A percentile compares a stretch with the other conserved stretches of the same genome.
These are phyloP conservation scores for Podospora pseudoanserina DNA, from an alignment of 495 filamentous ascomycete genomes.

Conservation along the genomic window DNA sequence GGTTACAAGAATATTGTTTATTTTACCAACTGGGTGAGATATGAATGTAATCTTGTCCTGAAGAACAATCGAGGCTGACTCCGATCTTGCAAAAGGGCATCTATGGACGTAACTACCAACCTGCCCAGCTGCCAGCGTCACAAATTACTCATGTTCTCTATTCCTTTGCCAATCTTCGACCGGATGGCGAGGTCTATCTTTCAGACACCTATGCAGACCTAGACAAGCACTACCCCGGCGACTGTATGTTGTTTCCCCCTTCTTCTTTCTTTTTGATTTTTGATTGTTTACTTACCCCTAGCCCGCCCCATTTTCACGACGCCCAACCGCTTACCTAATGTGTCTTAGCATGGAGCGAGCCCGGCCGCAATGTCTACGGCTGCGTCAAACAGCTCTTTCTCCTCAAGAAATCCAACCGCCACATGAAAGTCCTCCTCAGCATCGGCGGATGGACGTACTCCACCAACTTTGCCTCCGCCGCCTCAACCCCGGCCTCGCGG, in stretches of 20 bases:
- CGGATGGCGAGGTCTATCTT: constrained; percentile 74
- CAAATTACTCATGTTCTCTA: constrained; percentile 87
- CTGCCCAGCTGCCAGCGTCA: constrained; percentile 71
- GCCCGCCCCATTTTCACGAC: not conserved
- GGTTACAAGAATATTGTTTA: constrained; percentile 45
- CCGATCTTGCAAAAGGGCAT: constrained; percentile 57
- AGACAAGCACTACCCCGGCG: constrained; percentile 67
- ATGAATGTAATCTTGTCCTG: not conserved
- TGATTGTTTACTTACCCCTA: not conserved
- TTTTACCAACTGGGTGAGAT: constrained; percentile 46
- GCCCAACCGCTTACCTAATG: not conserved
- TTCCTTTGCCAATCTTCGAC: constrained; percentile 80
- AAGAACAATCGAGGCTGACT: not conserved
- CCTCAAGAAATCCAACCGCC: constrained; percentile 76
- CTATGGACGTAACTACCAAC: constrained; percentile 77
- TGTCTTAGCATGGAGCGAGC: constrained; percentile 41
- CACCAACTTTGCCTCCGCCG: constrained; percentile 66
- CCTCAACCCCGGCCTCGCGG: constrained; percentile 52
- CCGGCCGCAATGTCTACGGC: constrained; percentile 68
- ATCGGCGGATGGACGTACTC: constrained; percentile 93
- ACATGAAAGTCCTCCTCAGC: constrained; percentile 80
- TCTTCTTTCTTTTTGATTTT: not conserved
- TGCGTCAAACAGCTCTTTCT: constrained; percentile 84
- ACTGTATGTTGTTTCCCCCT: constrained; percentile 33
- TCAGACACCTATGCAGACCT: constrained; percentile 58